Evolutionary conservation across 441 rosid species (phyloP).

Genomic region (Aquilaria agallochum): DNA sequence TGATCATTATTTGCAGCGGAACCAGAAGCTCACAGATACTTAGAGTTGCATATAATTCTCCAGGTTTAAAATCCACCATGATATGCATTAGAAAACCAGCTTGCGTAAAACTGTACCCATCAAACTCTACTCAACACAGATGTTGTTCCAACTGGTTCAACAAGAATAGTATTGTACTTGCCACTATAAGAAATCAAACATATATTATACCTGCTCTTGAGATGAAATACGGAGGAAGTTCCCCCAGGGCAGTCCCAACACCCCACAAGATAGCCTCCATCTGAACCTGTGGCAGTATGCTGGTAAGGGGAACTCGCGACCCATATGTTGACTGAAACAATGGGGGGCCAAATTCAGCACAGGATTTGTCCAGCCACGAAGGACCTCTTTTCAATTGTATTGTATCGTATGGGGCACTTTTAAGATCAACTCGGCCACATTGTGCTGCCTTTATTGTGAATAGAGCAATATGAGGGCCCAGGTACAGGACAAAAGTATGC

Average conservation of each 20-base stretch:
- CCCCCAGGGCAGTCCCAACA: slow-evolving; percentile 94
- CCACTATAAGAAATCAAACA: background rate
- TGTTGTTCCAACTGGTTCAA: too few species aligned
- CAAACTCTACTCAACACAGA: too few species aligned
- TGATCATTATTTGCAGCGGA: too few species aligned
- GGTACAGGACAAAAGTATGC: slow-evolving; percentile 96
- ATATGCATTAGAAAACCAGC: background rate
- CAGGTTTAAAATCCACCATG: background rate
- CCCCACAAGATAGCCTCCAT: slow-evolving; percentile 93
- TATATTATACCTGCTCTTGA: slow-evolving; percentile 80
- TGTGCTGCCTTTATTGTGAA: slow-evolving; percentile 92
- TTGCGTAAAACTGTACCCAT: too few species aligned
- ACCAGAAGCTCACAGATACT: too few species aligned
- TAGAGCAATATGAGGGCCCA: slow-evolving; percentile 95
- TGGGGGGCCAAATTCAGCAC: slow-evolving; percentile 86
- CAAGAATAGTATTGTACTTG: background rate
- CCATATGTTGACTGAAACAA: slow-evolving; percentile 52
- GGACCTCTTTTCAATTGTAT: slow-evolving; percentile 87
- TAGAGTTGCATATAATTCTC: too few species aligned
- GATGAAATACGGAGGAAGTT: slow-evolving; percentile 98
- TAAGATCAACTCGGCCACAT: slow-evolving; percentile 93
- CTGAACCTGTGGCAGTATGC: slow-evolving; percentile 85
- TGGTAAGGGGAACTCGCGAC: slow-evolving; percentile 71
- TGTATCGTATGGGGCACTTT: slow-evolving; percentile 87
- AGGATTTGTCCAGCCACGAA: slow-evolving; percentile 91